Evolutionary conservation across 176 grass and related monocot species (phyloP), one percentile per base, ranked within the genome.

Genomic region (Raddia guianensis): DNA sequence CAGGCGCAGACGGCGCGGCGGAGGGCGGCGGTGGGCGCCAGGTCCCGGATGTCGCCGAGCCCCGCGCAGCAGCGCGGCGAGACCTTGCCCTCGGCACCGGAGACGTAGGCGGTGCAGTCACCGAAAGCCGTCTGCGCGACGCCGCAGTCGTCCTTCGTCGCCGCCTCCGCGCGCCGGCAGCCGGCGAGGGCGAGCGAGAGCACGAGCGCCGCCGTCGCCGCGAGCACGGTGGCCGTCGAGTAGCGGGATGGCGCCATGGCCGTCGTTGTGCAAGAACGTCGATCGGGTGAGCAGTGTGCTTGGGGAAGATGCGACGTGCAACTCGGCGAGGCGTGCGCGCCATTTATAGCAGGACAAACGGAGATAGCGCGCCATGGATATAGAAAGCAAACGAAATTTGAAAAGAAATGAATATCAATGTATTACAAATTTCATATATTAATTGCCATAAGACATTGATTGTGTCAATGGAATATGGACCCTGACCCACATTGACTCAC

Each of bases 91-190:
- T 75, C 84, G 3, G 0, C 0, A 37, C 77, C 84, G 5, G 8
- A 1, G 4, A 86, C n/a, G 77, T 80, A 86, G 32, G 70, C 12
- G 7, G 35, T 66, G 85, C 85, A 87, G 14, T 87, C 78, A 47
- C 78, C 54, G 72, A 87, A 87, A 10, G 71, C 72, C 72, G 49
- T 74, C 72, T 70, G 61, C 34, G 85, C 64, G 7, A 62, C 0
- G 13, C 19, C 12, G 47, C 85, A 82, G 46, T 53, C 72, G 85
- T 76, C 48, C 3, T 34, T 4, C 21, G 35, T 15, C 19, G 1
- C 43, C 13, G 52, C 71, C 40, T 68, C 67, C 8, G 53, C 77
- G 51, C 1, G 12, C 0, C 18, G 49, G 18, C 69, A 68, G 46
- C 21, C 20, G 13, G 15, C 19, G n/a, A 34, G 37, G 19, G 4